Evolutionary conservation across 2,329 filamentous ascomycete genomes (phyloP).

Genomic region (Fusarium begoniae): DNA sequence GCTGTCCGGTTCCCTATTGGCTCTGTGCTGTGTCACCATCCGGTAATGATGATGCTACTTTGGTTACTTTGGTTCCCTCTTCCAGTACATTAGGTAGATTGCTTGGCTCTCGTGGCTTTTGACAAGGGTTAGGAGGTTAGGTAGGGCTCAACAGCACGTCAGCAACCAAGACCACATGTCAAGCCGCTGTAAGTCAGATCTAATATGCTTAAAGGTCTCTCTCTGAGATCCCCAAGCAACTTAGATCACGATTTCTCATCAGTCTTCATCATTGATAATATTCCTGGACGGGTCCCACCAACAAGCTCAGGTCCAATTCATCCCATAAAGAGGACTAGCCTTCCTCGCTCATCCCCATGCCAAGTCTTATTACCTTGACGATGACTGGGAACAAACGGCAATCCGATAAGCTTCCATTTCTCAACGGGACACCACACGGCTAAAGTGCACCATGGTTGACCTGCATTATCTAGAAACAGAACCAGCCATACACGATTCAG

Average conservation of each 20-base stretch:
- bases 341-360: neutral
- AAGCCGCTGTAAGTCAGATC: conserved; percentile 10
- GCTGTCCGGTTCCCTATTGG: neutral
- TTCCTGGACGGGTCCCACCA: neutral
- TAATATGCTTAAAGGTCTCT: neutral
- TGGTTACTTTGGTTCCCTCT: neutral
- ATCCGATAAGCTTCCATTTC: conserved; percentile 10
- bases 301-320: neutral
- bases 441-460: conserved; percentile 12
- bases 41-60: conserved; percentile 22
- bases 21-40: conserved; percentile 19
- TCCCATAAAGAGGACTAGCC: neutral
- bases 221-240: neutral
- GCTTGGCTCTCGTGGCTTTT: neutral
- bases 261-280: neutral
- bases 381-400: conserved; percentile 6
- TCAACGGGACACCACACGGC: conserved; percentile 12
- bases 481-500: conserved; percentile 18
- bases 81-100: neutral
- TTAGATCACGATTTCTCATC: neutral
- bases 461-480: conserved; percentile 32
- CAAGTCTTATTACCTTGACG: neutral
- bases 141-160: conserved; percentile 23
- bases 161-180: conserved; percentile 18
- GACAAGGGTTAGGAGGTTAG: neutral